These are phyloP conservation scores for Lipomyces yamadae DNA, from an alignment of 805 yeast genomes.

Conservation along the genomic window DNA sequence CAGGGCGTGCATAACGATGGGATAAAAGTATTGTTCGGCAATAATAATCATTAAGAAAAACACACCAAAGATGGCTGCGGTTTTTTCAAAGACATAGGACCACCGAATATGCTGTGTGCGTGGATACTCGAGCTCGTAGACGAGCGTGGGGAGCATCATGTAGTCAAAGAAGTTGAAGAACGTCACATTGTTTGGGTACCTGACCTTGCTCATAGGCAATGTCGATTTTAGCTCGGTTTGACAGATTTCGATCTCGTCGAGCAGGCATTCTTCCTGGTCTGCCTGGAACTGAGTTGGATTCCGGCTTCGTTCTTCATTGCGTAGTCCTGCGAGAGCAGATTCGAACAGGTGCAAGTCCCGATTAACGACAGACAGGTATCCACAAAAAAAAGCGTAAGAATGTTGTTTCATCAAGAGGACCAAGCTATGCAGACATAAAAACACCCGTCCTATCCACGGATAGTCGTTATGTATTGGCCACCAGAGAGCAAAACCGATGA, in stretches of 20 bases:
- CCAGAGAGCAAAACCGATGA: slow-evolving; percentile 58
- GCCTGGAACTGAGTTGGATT: slow-evolving; percentile 34
- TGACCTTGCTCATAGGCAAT: slow-evolving; percentile 33
- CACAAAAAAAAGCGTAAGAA: slow-evolving; percentile 89
- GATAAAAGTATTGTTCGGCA: slow-evolving; percentile 77
- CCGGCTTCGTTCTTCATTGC: slow-evolving; percentile 16
- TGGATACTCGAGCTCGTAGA: slow-evolving; percentile 82
- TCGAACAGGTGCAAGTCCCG: slow-evolving; percentile 60
- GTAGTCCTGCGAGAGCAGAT: slow-evolving; percentile 49
- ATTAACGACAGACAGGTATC: slow-evolving; percentile 74
- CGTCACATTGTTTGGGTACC: slow-evolving; percentile 77
- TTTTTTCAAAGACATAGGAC: slow-evolving; percentile 68
- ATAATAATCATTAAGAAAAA: slow-evolving; percentile 79
- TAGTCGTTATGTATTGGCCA: slow-evolving; percentile 61
- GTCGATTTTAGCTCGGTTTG: slow-evolving; percentile 59
- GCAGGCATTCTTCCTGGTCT: slow-evolving; percentile 47
- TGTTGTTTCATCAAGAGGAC: slow-evolving; percentile 95
- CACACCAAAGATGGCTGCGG: slow-evolving; percentile 84
- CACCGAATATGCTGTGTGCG: slow-evolving; percentile 71
- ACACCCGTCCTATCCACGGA: slow-evolving; percentile 92
- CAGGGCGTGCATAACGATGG: slow-evolving; percentile 66
- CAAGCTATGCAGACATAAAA: slow-evolving; percentile 77
- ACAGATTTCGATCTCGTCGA: slow-evolving; percentile 67
- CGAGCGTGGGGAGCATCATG: slow-evolving; percentile 84
- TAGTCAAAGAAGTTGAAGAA: slow-evolving; percentile 69